These are phyloP conservation scores for Pseudogymnoascus sp. DNA, from an alignment of 2,329 filamentous ascomycete species.

Conservation along the genomic window DNA sequence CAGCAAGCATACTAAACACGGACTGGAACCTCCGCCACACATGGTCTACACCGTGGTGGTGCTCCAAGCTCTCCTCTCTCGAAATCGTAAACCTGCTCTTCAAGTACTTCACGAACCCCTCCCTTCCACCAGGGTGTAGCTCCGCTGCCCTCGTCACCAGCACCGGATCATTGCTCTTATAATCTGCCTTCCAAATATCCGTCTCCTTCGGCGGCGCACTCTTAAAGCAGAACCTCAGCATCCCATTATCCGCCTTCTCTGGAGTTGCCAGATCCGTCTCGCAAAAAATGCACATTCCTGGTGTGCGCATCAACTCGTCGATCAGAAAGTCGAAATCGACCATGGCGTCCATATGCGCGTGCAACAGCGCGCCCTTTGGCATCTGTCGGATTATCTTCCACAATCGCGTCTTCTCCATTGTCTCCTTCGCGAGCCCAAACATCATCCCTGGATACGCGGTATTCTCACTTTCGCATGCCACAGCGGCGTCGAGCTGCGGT, in stretches of 20 bases:
- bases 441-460: conserved; percentile 84
- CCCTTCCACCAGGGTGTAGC: conserved; percentile 64
- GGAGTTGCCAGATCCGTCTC: conserved; percentile 46
- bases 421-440: conserved; percentile 78
- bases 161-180: conserved; percentile 37
- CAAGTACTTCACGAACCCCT: conserved; percentile 71
- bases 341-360: conserved; percentile 88
- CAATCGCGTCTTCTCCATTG: conserved; percentile 74
- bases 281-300: conserved; percentile 64
- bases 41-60: conserved; percentile 74
- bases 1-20: conserved; percentile 65
- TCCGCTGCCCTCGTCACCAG: conserved; percentile 53
- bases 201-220: conserved; percentile 34
- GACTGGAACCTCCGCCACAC: conserved; percentile 76
- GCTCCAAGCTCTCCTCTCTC: conserved; percentile 62
- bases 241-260: conserved; percentile 44
- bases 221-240: conserved; percentile 55
- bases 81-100: conserved; percentile 65
- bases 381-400: conserved; percentile 79
- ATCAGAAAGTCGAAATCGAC: conserved; percentile 78
- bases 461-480: conserved; percentile 54
- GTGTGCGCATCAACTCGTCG: conserved; percentile 58
- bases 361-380: conserved; percentile 81
- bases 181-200: conserved; percentile 59
- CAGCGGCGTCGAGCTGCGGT: conserved; percentile 58